phyloP scores from a whole-genome alignment of 768 basidiomycete genomes.

The Leccinum pellstonianum region DNA sequence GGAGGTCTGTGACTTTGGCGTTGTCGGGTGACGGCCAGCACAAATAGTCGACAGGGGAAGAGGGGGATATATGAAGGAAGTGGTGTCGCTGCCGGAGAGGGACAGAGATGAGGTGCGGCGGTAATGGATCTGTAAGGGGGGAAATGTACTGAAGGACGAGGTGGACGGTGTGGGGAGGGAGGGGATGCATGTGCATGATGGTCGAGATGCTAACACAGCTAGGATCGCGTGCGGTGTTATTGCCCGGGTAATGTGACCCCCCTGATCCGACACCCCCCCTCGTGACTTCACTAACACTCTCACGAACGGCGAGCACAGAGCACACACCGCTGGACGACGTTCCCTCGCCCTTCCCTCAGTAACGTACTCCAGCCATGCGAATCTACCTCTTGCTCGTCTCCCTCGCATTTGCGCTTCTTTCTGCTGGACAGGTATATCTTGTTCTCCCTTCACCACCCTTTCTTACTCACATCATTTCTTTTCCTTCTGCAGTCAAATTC shows the following conservation, averaged over 20 bases:
- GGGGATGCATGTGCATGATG: constrained; percentile 32
- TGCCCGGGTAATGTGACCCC: constrained; percentile 9
- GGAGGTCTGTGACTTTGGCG: constrained; percentile 40
- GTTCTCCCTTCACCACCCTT: background rate
- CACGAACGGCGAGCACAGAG: constrained; percentile 4
- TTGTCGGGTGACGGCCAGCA: constrained; percentile 57
- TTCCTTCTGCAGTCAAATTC: constrained; percentile 28
- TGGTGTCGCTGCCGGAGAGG: constrained; percentile 62
- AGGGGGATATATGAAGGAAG: constrained; percentile 55
- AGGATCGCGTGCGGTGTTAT: no score
- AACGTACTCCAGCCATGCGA: constrained; percentile 25
- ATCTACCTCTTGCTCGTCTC: constrained; percentile 32
- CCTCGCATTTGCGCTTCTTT: constrained; percentile 28
- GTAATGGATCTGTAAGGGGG: constrained; percentile 50
- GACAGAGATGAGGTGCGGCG: constrained; percentile 58
- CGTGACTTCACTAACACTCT: constrained; percentile 9
- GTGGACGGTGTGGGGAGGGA: constrained; percentile 39
- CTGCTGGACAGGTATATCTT: constrained; percentile 33
- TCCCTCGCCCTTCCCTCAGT: constrained; percentile 1
- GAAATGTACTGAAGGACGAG: constrained; percentile 58
- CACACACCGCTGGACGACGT: background rate
- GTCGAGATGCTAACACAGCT: no score
- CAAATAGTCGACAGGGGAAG: constrained; percentile 55
- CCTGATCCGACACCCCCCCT: constrained; percentile 10
- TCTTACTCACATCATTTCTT: constrained; percentile 5